Conservation (phyloP, 2,329 filamentous ascomycete species). For the Nigrospora oryzae region DNA sequence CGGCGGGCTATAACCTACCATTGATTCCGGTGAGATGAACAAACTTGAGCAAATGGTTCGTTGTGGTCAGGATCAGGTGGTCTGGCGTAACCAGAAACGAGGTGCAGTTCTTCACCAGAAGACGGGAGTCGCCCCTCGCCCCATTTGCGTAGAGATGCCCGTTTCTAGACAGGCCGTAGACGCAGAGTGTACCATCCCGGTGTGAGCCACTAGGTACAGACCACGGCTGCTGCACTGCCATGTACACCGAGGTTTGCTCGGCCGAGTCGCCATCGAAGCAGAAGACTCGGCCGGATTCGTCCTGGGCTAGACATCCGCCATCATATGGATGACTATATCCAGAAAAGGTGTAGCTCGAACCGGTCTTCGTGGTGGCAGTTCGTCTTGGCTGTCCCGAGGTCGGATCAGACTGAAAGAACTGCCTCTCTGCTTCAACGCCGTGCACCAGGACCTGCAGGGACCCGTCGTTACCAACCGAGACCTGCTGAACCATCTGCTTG, state of each 20-base stretch:
- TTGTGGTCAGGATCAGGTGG: constrained; percentile 88
- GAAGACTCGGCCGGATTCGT: no score
- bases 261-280: no score
- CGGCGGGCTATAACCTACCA: constrained; percentile 34
- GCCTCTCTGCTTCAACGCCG: constrained; percentile 21
- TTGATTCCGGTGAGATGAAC: constrained; percentile 66
- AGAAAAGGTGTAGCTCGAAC: constrained; percentile 20
- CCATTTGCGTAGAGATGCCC: constrained; percentile 75
- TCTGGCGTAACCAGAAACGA: constrained; percentile 76
- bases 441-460: constrained; percentile 26
- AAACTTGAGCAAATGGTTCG: constrained; percentile 88
- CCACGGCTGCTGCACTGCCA: constrained; percentile 43
- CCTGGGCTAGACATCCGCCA: constrained; percentile 14
- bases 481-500: constrained; percentile 16
- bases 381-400: constrained; percentile 11
- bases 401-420: constrained; percentile 12
- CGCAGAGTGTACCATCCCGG: constrained; percentile 30
- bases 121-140: constrained; percentile 22
- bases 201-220: constrained; percentile 36
- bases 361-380: constrained; percentile 14
- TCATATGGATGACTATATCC: constrained; percentile 18
- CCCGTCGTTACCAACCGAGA: constrained; percentile 18
- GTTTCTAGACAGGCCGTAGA: constrained; percentile 61
- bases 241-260: constrained; percentile 15
- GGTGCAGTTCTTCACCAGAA: constrained; percentile 79